A percentile compares a stretch with the other conserved stretches of the same genome.
These are phyloP conservation scores for Leccinum longicurvipes DNA, from an alignment of 768 basidiomycete species.

Conservation along the genomic window DNA sequence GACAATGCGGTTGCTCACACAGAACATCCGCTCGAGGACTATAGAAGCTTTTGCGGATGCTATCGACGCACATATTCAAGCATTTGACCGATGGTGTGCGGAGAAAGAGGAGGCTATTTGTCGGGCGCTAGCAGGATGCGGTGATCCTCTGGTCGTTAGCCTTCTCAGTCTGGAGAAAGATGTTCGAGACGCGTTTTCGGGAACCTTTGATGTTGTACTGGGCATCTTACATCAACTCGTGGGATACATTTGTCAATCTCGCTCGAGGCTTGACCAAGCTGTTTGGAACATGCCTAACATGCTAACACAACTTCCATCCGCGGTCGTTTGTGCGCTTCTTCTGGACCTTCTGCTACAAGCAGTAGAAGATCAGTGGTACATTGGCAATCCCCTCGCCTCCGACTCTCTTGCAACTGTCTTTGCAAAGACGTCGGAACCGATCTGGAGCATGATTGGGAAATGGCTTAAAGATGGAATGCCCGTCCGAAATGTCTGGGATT, in stretches of 20 bases:
- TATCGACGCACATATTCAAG: slow-evolving; percentile 53
- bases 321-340: slow-evolving; percentile 52
- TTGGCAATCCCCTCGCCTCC: slow-evolving; percentile 53
- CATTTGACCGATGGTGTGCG: slow-evolving; percentile 71
- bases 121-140: slow-evolving; percentile 49
- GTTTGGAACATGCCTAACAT: slow-evolving; percentile 42
- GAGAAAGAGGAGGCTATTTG: slow-evolving; percentile 63
- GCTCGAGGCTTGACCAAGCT: slow-evolving; percentile 26
- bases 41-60: slow-evolving; percentile 84
- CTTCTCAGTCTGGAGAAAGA: slow-evolving; percentile 63
- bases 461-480: slow-evolving; percentile 80
- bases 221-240: slow-evolving; percentile 41
- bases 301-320: slow-evolving; percentile 42
- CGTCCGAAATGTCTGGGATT: slow-evolving; percentile 34
- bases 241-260: slow-evolving; percentile 29
- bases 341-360: slow-evolving; percentile 60
- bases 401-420: slow-evolving; percentile 62
- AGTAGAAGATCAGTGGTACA: slow-evolving; percentile 56
- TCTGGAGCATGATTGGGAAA: slow-evolving; percentile 67
- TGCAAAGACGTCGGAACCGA: slow-evolving; percentile 58
- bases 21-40: slow-evolving; percentile 45
- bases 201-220: slow-evolving; percentile 56
- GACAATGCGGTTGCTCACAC: slow-evolving; percentile 21
- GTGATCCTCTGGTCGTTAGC: slow-evolving; percentile 48
- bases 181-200: slow-evolving; percentile 52